Conservation (phyloP, 164 flowering plant genomes). For the Akebia trifoliata region DNA sequence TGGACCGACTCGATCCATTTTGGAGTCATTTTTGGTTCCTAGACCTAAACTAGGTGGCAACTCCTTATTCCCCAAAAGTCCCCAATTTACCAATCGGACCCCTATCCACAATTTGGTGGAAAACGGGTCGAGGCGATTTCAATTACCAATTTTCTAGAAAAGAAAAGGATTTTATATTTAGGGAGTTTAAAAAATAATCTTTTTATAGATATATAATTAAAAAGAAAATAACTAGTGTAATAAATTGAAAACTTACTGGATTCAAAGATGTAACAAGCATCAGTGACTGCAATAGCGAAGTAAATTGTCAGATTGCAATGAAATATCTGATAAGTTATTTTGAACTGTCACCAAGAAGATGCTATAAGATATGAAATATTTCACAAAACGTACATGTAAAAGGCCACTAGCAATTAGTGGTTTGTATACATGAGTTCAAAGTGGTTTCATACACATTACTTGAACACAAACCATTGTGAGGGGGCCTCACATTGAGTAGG, state of each 20-base stretch:
- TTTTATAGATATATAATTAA: not conserved
- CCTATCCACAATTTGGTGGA: too few relatives aligned
- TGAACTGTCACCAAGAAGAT: not conserved
- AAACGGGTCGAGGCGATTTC: too few relatives aligned
- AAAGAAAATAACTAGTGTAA: not conserved
- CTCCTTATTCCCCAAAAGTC: too few relatives aligned
- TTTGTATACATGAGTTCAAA: slow-evolving; percentile 94
- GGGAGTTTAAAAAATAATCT: too few relatives aligned
- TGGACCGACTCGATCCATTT: too few relatives aligned
- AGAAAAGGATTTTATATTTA: too few relatives aligned
- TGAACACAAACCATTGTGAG: slow-evolving; percentile 99
- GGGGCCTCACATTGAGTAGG: slow-evolving; percentile 99
- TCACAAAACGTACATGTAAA: slow-evolving; percentile 65
- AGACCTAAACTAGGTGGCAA: too few relatives aligned
- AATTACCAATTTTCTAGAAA: slow-evolving; percentile 99
- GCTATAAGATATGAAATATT: not conserved
- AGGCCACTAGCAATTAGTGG: slow-evolving; percentile 89
- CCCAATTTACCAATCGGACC: too few relatives aligned
- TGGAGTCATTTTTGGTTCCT: too few relatives aligned
- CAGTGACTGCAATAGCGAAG: slow-evolving; percentile 74
- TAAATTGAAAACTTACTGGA: slow-evolving; percentile 64
- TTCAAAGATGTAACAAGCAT: slow-evolving; percentile 97
- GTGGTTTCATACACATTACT: slow-evolving; percentile 61
- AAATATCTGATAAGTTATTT: slow-evolving; percentile 16
- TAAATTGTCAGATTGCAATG: slow-evolving; percentile 5